Evolutionary conservation across 345 rosid genomes (phyloP), one percentile per base, ranked within the genome.

Genomic region (Boechera divaricarpa): DNA sequence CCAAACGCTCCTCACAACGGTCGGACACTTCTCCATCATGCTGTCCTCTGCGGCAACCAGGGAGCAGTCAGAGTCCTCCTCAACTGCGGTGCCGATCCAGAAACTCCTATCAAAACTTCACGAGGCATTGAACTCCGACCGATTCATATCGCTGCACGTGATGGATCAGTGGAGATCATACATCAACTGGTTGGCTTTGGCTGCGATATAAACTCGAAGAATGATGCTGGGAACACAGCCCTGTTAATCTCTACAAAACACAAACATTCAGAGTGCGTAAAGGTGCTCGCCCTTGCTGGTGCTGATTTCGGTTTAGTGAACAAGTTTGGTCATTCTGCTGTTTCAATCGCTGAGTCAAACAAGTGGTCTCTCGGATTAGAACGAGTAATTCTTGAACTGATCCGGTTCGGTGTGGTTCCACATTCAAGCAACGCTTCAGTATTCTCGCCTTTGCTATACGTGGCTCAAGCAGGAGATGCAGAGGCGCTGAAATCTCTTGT

Each of bases 21-120:
- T 67, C 87, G 97, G 83, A 91, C 93, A 60, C 91, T 93, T 70
- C 93, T 95, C 63, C 99, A 95, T 77, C 97, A 95, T 73, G 98
- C 97, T 44, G 83, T 95, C 78, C 93, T 92, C 69, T 92, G 98
- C 61, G 85, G 94, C 57, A 91, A 83, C 77, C 75, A 82, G 31
- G 93, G 85, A 75, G 97, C 96, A 29, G 89, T 91, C 15, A 77
- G 70, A 8, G 87, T 86, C 52, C 99, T 95, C 51, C 75, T 91
- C 65, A 80, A 81, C 60, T 80, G 81, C 38, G 94, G 98, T 3
- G 91, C 90, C 6, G 57, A 86, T 77, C 84, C 66, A 16, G 98
- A 92, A 76, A 74, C 74, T 55, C 83, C 96, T 63, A 82, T 90
- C 69, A 86, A 44, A 78, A 81, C 82, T 31, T 64, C 86, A 26